phyloP scores from a whole-genome alignment of 352 stramenopile genomes.

The Phytopythium kandeliae region DNA sequence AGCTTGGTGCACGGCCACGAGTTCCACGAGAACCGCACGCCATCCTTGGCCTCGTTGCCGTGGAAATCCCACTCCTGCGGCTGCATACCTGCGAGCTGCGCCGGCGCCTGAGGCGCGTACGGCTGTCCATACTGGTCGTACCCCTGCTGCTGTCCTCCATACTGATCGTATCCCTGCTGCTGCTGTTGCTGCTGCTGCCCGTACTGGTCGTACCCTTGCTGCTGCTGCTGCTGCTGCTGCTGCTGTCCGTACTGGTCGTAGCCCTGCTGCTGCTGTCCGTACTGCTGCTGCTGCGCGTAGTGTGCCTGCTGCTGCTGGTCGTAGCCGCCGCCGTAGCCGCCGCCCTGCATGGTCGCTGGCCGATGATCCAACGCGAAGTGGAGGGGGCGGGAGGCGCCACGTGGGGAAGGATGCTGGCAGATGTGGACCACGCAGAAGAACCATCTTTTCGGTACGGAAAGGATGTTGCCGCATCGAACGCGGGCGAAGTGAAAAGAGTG shows the following conservation, averaged over 20 bases:
- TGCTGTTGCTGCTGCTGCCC: conserved; percentile 37
- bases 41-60: conserved; percentile 85
- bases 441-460: too few species aligned
- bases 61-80: conserved; percentile 86
- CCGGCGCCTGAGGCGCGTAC: conserved; percentile 32
- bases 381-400: not conserved
- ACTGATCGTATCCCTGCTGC: conserved; percentile 36
- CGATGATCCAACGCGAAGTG: conserved; percentile 3
- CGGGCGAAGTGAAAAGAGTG: not conserved
- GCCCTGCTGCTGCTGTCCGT: conserved; percentile 23
- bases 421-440: too few species aligned
- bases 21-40: conserved; percentile 98
- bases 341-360: conserved; percentile 34
- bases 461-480: not conserved
- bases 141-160: conserved; percentile 37
- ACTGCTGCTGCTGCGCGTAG: conserved; percentile 19
- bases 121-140: conserved; percentile 46
- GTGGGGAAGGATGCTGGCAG: not conserved
- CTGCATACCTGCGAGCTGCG: conserved; percentile 50
- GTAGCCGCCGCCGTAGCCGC: conserved; percentile 34
- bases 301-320: conserved; percentile 39
- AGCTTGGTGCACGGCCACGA: conserved; percentile 97
- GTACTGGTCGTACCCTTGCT: conserved; percentile 42
- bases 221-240: conserved; percentile 43
- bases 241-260: conserved; percentile 46